Percentiles rank a stretch among this genome's conserved stretches.
These are phyloP conservation scores for Usnea hakonensis DNA, from an alignment of 495 filamentous ascomycete genomes.

Conservation along the genomic window DNA sequence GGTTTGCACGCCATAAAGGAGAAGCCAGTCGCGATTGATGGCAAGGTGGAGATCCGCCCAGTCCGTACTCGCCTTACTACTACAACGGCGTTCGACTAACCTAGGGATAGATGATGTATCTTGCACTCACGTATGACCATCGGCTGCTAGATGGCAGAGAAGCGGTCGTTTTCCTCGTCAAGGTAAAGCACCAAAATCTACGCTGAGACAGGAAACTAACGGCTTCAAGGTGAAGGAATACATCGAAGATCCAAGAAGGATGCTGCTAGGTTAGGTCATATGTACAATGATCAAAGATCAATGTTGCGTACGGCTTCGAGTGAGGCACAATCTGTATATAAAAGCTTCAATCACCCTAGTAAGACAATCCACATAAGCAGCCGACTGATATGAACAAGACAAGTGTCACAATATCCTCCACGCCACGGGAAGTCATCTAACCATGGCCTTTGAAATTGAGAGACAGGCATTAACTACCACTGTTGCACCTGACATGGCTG, in stretches of 20 bases:
- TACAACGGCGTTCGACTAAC: background rate
- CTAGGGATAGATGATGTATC: conserved; percentile 82
- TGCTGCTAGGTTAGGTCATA: conserved; percentile 58
- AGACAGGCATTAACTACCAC: no score
- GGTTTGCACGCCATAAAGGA: conserved; percentile 99
- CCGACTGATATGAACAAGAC: no score
- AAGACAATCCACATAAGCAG: no score
- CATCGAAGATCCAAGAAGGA: conserved; percentile 91
- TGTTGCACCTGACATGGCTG: no score
- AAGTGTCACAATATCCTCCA: no score
- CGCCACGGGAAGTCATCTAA: no score
- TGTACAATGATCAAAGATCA: background rate
- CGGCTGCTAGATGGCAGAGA: conserved; percentile 91
- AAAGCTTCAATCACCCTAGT: background rate
- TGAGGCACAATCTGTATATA: conserved; percentile 6
- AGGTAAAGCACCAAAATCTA: conserved; percentile 40
- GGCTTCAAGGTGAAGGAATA: conserved; percentile 70
- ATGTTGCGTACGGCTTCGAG: background rate
- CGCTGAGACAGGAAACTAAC: conserved; percentile 14
- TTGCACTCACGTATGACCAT: conserved; percentile 96
- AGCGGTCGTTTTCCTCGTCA: conserved; percentile 93
- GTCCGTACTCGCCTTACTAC: conserved; percentile 34
- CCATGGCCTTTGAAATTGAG: no score
- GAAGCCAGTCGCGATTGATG: conserved; percentile 78
- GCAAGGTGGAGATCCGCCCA: conserved; percentile 86